These are phyloP conservation scores for Clonostachys chloroleuca DNA, from an alignment of 2,329 filamentous ascomycete species.

Conservation along the genomic window DNA sequence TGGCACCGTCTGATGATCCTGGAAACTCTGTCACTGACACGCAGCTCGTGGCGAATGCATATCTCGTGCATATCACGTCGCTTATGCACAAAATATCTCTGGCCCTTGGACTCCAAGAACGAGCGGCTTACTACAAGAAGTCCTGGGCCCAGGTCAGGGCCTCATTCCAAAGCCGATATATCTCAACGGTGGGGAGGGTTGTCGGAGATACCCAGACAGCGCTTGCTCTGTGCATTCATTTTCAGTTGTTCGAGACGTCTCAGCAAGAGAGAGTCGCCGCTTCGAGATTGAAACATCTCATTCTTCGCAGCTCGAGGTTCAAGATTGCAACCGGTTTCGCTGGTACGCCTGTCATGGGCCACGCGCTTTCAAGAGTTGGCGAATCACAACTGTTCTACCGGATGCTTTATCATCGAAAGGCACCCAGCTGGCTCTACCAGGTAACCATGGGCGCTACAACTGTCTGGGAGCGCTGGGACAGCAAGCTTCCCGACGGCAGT, in stretches of 20 bases:
- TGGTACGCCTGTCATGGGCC: slow-evolving; percentile 30
- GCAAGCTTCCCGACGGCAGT: slow-evolving; percentile 32
- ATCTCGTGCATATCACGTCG: slow-evolving; percentile 35
- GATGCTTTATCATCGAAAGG: slow-evolving; percentile 39
- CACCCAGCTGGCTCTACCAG: slow-evolving; percentile 42
- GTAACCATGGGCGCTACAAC: slow-evolving; percentile 40
- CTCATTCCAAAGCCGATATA: not conserved
- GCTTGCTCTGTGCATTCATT: slow-evolving; percentile 22
- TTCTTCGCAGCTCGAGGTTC: slow-evolving; percentile 7
- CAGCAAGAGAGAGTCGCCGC: slow-evolving; percentile 5
- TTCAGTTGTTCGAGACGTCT: slow-evolving; percentile 19
- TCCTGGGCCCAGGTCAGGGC: slow-evolving; percentile 3
- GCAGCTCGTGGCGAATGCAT: slow-evolving; percentile 38
- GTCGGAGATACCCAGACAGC: not conserved
- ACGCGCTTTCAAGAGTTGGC: slow-evolving; percentile 18
- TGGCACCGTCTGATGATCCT: slow-evolving; percentile 31
- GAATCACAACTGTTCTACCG: slow-evolving; percentile 29
- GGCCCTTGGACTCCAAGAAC: slow-evolving; percentile 17
- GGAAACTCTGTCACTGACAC: slow-evolving; percentile 29
- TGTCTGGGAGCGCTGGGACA: slow-evolving; percentile 47
- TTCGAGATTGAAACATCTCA: not conserved
- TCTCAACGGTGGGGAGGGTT: not conserved
- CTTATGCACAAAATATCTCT: slow-evolving; percentile 25
- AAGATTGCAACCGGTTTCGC: slow-evolving; percentile 35
- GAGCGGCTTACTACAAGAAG: slow-evolving; percentile 11